These are phyloP conservation scores for Malassezia furfur DNA, from an alignment of 1,284 basidiomycete species.

Conservation along the genomic window DNA sequence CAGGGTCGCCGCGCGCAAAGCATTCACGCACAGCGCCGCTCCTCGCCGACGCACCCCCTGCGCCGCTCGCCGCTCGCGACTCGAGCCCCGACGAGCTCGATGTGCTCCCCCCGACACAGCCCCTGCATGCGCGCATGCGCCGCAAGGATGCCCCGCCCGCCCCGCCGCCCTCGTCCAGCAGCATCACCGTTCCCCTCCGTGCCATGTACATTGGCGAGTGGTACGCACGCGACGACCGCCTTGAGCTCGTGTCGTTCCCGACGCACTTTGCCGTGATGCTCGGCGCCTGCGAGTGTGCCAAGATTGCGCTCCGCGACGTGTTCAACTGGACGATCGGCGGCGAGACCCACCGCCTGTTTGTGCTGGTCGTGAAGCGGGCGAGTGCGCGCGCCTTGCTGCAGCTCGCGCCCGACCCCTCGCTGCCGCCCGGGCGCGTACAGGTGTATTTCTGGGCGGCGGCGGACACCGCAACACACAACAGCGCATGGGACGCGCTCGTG, in stretches of 20 bases:
- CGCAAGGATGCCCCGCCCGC: background rate
- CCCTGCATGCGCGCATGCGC: slow-evolving; percentile 13
- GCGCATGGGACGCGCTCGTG: background rate
- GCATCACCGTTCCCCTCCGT: background rate
- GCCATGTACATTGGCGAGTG: background rate
- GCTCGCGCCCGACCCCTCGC: background rate
- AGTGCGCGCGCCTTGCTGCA: background rate
- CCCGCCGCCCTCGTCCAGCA: background rate
- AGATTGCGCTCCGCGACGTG: slow-evolving; percentile 13
- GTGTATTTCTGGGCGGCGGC: background rate
- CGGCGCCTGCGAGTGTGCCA: background rate
- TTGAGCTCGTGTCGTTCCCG: slow-evolving; percentile 9
- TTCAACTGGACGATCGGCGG: slow-evolving; percentile 1
- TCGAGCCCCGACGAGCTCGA: slow-evolving; percentile 17
- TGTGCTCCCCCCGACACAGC: background rate
- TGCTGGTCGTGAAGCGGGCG: background rate
- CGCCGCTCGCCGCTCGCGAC: background rate
- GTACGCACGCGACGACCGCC: background rate
- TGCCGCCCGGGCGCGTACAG: background rate
- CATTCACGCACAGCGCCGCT: background rate
- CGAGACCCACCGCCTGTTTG: slow-evolving; percentile 4
- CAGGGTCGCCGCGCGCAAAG: background rate
- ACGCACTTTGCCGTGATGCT: slow-evolving; percentile 8
- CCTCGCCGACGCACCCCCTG: background rate
- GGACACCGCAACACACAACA: background rate